phyloP scores from a whole-genome alignment of 2,329 filamentous ascomycete species.

The Remersonia thermophila region DNA sequence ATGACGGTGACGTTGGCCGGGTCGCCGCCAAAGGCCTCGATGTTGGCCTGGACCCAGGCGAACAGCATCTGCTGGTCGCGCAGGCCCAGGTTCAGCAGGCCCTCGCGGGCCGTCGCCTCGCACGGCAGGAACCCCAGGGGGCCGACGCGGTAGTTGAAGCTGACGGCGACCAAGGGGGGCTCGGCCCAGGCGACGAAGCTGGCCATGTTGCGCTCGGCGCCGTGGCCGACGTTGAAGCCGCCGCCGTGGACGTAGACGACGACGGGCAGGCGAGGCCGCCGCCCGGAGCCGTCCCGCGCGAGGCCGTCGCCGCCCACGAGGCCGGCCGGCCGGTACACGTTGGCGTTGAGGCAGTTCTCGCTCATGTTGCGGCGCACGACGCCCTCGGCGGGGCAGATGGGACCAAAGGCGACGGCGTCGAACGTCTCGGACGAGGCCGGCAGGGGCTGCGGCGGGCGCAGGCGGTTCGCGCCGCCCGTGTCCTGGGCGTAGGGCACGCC shows the following conservation, averaged over 20 bases:
- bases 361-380: slow-evolving; percentile 19
- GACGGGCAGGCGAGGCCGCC: slow-evolving; percentile 29
- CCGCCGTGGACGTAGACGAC: slow-evolving; percentile 53
- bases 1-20: slow-evolving; percentile 44
- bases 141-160: slow-evolving; percentile 52
- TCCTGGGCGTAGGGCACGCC: slow-evolving; percentile 37
- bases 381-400: slow-evolving; percentile 25
- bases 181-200: slow-evolving; percentile 47
- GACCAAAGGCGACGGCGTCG: slow-evolving; percentile 26
- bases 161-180: slow-evolving; percentile 42
- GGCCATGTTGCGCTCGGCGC: slow-evolving; percentile 45
- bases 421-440: slow-evolving; percentile 14
- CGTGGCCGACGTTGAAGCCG: slow-evolving; percentile 43
- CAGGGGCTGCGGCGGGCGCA: slow-evolving; percentile 29
- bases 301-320: slow-evolving; percentile 18
- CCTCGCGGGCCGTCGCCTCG: slow-evolving; percentile 37
- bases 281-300: slow-evolving; percentile 3
- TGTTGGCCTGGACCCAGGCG: slow-evolving; percentile 49
- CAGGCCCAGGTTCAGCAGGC: slow-evolving; percentile 51
- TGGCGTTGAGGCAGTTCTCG: slow-evolving; percentile 42
- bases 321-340: slow-evolving; percentile 33
- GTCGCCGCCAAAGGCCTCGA: slow-evolving; percentile 48
- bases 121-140: slow-evolving; percentile 57
- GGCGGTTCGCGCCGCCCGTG: slow-evolving; percentile 32
- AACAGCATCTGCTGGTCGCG: slow-evolving; percentile 48